phyloP scores from a whole-genome alignment of 768 basidiomycete genomes.

The Boletus sp. region DNA sequence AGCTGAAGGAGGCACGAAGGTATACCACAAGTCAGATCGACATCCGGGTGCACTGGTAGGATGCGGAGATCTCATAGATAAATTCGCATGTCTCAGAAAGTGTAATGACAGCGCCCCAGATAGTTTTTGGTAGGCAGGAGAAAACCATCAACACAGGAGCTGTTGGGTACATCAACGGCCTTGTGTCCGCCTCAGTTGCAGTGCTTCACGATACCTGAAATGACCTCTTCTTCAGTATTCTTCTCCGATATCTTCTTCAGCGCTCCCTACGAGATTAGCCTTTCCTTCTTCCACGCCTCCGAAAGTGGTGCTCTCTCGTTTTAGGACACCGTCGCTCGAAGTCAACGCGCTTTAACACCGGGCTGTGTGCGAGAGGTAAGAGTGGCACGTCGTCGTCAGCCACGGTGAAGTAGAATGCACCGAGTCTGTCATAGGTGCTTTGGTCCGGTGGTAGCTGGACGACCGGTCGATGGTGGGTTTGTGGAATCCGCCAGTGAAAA shows the following conservation, averaged over 20 bases:
- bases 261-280: constrained; percentile 51
- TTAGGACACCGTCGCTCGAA: constrained; percentile 36
- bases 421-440: constrained; percentile 44
- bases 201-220: constrained; percentile 54
- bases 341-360: constrained; percentile 45
- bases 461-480: constrained; percentile 61
- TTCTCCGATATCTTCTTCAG: constrained; percentile 39
- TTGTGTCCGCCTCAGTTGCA: constrained; percentile 39
- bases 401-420: constrained; percentile 55
- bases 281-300: constrained; percentile 48
- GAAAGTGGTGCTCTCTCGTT: constrained; percentile 46
- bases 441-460: constrained; percentile 57
- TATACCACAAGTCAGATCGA: too few species aligned
- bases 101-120: too few species aligned
- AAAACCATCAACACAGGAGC: too few species aligned
- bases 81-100: too few species aligned
- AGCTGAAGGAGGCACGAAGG: too few species aligned
- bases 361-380: constrained; percentile 43
- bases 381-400: constrained; percentile 50
- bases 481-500: constrained; percentile 59
- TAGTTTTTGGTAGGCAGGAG: too few species aligned
- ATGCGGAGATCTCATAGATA: too few species aligned
- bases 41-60: too few species aligned
- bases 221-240: constrained; percentile 52
- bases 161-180: not conserved